Evolutionary conservation across 2,329 filamentous ascomycete species (phyloP), one percentile per base, ranked within the genome.

Genomic region (Phialemoniopsis sp.): DNA sequence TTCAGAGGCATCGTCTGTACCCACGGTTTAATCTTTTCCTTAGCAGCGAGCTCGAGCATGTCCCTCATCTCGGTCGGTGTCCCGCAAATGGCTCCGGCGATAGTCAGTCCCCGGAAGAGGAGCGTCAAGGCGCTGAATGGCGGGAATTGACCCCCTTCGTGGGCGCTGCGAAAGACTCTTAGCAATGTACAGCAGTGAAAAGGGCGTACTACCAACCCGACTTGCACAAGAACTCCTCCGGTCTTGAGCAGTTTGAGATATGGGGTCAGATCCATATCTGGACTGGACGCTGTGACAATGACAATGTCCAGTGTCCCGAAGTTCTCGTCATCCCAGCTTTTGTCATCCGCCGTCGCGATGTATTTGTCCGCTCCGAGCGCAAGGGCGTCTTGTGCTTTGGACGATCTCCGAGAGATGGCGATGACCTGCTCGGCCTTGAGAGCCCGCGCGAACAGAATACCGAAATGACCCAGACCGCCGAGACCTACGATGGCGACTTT

Each of bases 71-170:
- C 85, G 34, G 70, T 72, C 41, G 85, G 71, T 57, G 75, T 84
- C 14, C 85, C 85, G 46, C 89, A 64, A 62, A 89, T 84, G 44
- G 80, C 85, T 32, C 76, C 76, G 32, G 82, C 81, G 52, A 89
- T 83, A 52, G 85, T 72, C 59, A 78, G 80, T 32, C 88, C 88
- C 63, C 91, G 94, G 48, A 63, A 63, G 43, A 87, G 72, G 54
- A 95, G 84, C 56, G 80, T 79, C 70, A 89, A 84, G 37, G 85
- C 82, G 64, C 78, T 81, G 49, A 93, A 73, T 39, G 72, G 32
- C 87, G 87, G 39, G 91, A 85, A 53, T 77, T 86, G 60, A 91
- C 78, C 79, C 86, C 93, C 56, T 75, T 77, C 42, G 85, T 87
- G 66, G 89, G 86, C 41, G 91, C 82, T 63, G n/a, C 81, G 81